These are phyloP conservation scores for Violaceomyces palustris DNA, from an alignment of 1,284 basidiomycete genomes.

Conservation along the genomic window DNA sequence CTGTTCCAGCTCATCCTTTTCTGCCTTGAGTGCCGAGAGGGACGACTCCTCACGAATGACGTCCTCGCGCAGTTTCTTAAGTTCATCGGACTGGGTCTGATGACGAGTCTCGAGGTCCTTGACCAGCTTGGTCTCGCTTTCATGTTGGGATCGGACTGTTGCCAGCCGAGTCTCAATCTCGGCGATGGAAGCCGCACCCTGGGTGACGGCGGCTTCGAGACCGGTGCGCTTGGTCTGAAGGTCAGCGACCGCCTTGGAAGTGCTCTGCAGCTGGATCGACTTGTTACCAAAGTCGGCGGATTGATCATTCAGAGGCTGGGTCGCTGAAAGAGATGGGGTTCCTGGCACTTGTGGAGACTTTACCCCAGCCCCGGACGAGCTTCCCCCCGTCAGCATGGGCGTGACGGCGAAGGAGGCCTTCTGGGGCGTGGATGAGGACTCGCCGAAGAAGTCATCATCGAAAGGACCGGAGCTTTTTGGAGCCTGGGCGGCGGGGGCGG, in stretches of 20 bases:
- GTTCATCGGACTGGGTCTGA: conserved; percentile 67
- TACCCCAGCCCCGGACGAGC: too few relatives aligned
- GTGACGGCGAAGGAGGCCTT: too few relatives aligned
- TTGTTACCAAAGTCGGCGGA: conserved; percentile 37
- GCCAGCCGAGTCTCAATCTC: conserved; percentile 49
- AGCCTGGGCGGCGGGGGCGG: conserved; percentile 52
- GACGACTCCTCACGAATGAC: conserved; percentile 88
- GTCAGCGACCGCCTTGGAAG: conserved; percentile 34
- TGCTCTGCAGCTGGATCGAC: conserved; percentile 34
- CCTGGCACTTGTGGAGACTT: too few relatives aligned
- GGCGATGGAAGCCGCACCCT: conserved; percentile 25
- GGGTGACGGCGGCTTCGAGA: conserved; percentile 27
- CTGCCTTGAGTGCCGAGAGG: conserved; percentile 77
- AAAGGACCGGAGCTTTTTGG: conserved; percentile 33
- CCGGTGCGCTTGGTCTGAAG: conserved; percentile 24
- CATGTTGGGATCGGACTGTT: conserved; percentile 65
- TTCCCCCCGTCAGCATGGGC: too few relatives aligned
- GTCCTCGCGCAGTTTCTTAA: conserved; percentile 71
- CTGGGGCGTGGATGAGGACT: conserved; percentile 17
- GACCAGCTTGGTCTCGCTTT: conserved; percentile 74
- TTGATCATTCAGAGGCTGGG: conserved; percentile 8
- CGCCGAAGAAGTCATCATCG: conserved; percentile 43
- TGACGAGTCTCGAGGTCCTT: conserved; percentile 69
- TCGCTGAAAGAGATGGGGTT: too few relatives aligned
- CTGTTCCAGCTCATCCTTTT: conserved; percentile 89